Base-by-base conservation (phyloP, 495 filamentous ascomycete genomes). In the Beverwykella pulmonaria region DNA sequence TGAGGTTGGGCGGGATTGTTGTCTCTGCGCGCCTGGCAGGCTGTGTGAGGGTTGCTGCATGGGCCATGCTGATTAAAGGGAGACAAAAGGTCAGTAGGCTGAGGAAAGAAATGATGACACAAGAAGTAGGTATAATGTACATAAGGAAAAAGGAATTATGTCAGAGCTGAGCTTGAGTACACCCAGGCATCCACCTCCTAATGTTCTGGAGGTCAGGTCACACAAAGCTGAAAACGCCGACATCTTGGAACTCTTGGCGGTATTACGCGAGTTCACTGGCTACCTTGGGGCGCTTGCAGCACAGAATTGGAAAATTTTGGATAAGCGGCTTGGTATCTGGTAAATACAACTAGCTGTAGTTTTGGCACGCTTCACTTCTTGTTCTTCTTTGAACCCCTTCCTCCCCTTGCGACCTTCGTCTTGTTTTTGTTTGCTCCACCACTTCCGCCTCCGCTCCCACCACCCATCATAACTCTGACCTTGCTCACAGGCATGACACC, bases 401-500 rank as follows among this genome's bases (percentile, higher is more conserved):
- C 72, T 67, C 79, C 75, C 48, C 82, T 75, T 63, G 78, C 80
- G 5, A 69, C 73, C 46, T 70, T 67, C 44, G 74, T 78, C 63
- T 77, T 78, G 59, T 75, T 78, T 68, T 74, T 75, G 67, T 73
- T 74, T 44, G 78, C 81, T 2, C 79, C 80, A 8, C 84, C 84
- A 22, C 74, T 76, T 49, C 75, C 77, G 29, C 76, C 58, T 54
- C 81, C 72, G 8, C 78, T 32, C 4, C 78, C 80, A 46, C 82
- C 83, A 23, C 76, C 76, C 76, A 87, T 82, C 84, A 96, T 88
- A 25, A 97, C 86, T 72, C 90, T 87, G 48, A 96, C 83, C 76
- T 92, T 94, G n/a, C 88, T 83, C 1, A 97, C 92, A 25, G 92
- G 90, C 66, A 98, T 83, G 8, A 83, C 81, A 67, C 92, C 92